Conservation (phyloP, 345 rosid species). For the Geranium rotundifolium region DNA sequence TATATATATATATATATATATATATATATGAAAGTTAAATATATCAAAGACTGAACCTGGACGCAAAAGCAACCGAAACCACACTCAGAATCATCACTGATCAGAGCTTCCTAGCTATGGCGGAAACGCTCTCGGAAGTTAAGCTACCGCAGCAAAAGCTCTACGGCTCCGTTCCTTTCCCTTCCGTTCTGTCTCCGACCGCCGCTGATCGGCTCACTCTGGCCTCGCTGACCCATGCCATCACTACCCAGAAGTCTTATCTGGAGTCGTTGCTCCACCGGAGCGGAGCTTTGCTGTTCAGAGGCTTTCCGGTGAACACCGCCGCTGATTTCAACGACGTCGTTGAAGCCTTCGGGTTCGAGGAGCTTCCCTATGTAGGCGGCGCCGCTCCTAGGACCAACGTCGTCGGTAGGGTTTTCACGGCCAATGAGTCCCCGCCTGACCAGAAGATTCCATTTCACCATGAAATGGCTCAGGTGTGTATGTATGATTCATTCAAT, state of each 20-base stretch:
- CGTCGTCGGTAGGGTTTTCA: slow-evolving; percentile 80
- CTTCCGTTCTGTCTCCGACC: slow-evolving; percentile 39
- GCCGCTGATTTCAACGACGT: slow-evolving; percentile 76
- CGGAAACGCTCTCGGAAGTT: slow-evolving; percentile 25
- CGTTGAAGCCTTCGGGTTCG: slow-evolving; percentile 78
- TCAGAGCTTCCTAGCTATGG: slow-evolving; percentile 17
- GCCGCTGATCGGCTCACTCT: slow-evolving; percentile 17
- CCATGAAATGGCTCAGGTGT: slow-evolving; percentile 94
- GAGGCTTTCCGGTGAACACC: slow-evolving; percentile 49
- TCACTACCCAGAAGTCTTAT: slow-evolving; percentile 35
- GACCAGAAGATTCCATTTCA: slow-evolving; percentile 85
- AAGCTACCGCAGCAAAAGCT: slow-evolving; percentile 43
- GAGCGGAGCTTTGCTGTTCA: slow-evolving; percentile 59
- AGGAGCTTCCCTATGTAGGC: slow-evolving; percentile 81
- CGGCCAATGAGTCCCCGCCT: slow-evolving; percentile 92
- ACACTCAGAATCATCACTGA: not conserved
- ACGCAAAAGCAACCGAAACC: not conserved
- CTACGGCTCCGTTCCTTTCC: slow-evolving; percentile 38
- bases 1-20: too few relatives aligned
- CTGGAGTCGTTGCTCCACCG: slow-evolving; percentile 50
- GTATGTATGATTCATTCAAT: not conserved
- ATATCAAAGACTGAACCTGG: slow-evolving; percentile 12
- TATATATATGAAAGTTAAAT: too few relatives aligned
- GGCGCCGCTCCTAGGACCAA: slow-evolving; percentile 77
- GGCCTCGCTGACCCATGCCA: slow-evolving; percentile 22